These are phyloP conservation scores for Monosporascus sp. DNA, from an alignment of 2,329 filamentous ascomycete species.

Conservation along the genomic window DNA sequence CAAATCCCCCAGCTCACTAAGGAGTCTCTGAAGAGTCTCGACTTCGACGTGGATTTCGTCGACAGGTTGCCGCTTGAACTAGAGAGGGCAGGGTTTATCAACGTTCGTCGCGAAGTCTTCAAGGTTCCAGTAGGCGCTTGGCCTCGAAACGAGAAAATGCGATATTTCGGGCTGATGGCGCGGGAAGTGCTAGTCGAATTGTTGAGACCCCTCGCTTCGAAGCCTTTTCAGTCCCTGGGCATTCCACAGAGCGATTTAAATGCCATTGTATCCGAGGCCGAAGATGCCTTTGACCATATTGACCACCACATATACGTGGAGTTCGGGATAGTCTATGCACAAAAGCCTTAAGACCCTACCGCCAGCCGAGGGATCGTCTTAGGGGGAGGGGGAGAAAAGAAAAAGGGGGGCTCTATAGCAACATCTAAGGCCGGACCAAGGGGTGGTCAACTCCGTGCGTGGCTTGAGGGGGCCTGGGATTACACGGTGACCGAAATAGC, in stretches of 20 bases:
- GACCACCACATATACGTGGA: conserved; percentile 1
- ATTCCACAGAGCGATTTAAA: conserved; percentile 2
- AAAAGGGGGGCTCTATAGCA: too few relatives aligned
- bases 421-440: neutral
- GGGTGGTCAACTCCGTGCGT: too few relatives aligned
- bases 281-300: neutral
- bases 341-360: conserved; percentile 1
- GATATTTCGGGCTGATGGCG: conserved; percentile 5
- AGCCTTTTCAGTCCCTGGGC: conserved; percentile 1
- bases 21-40: conserved; percentile 2
- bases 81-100: conserved; percentile 14
- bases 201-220: conserved; percentile 2
- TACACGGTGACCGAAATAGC: too few relatives aligned
- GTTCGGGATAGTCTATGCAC: conserved; percentile 2
- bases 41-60: conserved; percentile 3
- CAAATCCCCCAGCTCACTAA: neutral
- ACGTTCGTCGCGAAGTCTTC: conserved; percentile 14
- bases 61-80: conserved; percentile 4
- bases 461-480: too few relatives aligned
- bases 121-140: conserved; percentile 20
- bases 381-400: too few relatives aligned
- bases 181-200: neutral
- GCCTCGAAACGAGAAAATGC: conserved; percentile 11
- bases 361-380: too few relatives aligned
- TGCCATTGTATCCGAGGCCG: conserved; percentile 2